Evolutionary conservation across 2,329 filamentous ascomycete genomes (phyloP), one percentile per base, ranked within the genome.

Genomic region (Dendrostoma leiphaemia): DNA sequence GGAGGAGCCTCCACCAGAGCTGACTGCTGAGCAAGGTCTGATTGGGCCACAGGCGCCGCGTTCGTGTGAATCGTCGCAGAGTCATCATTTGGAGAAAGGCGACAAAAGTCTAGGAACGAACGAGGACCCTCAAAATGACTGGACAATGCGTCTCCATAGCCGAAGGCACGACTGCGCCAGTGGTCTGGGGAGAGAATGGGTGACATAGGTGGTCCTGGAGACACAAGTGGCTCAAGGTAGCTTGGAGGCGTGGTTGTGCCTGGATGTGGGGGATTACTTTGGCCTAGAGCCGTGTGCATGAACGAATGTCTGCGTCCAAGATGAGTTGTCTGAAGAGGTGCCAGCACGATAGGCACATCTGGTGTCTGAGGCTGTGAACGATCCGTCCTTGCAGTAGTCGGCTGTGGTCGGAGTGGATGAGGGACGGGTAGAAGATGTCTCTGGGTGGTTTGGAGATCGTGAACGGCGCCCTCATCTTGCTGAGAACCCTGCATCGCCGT

Each of bases 121-220:
- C 55, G 53, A 15, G 51, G 51, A 1, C 41, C 40, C 3, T 53
- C 41, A 4, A 51, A 40, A 6, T 48, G 29, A 15, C 48, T 58
- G 3, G 48, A 46, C 15, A 48, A 17, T 10, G 44, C 17, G 17
- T 55, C 48, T 3, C 38, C 32, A 13, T 46, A 35, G 3, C 40
- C 40, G 21, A 55, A 58, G 17, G 48, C 52, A 32, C 38, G 52
- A 4, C 49, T 48, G 28, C 49, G 54, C 54, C 49, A 53, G 35
- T 53, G 49, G 5, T 44, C 28, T 24, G 54, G 56, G 12, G 52
- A 58, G 12, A 50, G 31, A 9, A 44, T 55, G 4, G 56, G 52
- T 2, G 56, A 54, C 56, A 58, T 57, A 8, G 54, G 50, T 8
- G 55, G 55, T 13, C 55, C 55, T 12, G 53, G 41, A 4, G 49